Conservation (phyloP, 2,329 filamentous ascomycete genomes). For the Zymoseptoria tritici region DNA sequence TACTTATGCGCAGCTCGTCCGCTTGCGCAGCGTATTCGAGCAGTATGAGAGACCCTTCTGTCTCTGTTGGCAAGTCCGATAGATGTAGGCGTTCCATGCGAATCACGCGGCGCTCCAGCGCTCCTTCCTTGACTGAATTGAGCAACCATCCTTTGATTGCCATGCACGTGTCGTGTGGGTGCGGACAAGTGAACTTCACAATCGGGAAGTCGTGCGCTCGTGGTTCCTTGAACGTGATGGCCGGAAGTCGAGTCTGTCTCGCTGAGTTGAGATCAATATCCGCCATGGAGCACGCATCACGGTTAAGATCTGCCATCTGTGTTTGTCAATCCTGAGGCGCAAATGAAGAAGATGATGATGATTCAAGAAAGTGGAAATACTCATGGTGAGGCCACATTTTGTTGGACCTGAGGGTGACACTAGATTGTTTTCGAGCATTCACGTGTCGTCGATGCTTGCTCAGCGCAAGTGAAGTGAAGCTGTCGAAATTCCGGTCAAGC, state of each 20-base stretch:
- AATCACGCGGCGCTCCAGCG: constrained; percentile 1
- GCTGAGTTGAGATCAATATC: constrained; percentile 17
- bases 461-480: neutral
- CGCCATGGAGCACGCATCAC: constrained; percentile 1
- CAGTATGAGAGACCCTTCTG: constrained; percentile 10
- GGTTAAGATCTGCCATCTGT: neutral
- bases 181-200: constrained; percentile 7
- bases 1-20: neutral
- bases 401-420: neutral
- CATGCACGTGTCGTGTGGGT: constrained; percentile 10
- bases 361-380: neutral
- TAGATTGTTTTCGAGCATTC: neutral
- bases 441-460: neutral
- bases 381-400: neutral
- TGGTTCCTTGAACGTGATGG: constrained; percentile 10
- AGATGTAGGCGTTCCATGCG: constrained; percentile 18
- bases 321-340: constrained; percentile 1
- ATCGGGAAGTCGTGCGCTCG: constrained; percentile 12
- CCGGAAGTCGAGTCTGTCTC: constrained; percentile 4
- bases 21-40: constrained; percentile 13
- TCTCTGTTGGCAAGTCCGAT: constrained; percentile 3
- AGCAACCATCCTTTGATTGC: constrained; percentile 14
- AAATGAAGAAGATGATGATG: neutral
- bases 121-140: neutral
- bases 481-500: neutral